phyloP scores from a whole-genome alignment of 176 grass and related monocot species.

The Hyparrhenia diplandra region DNA sequence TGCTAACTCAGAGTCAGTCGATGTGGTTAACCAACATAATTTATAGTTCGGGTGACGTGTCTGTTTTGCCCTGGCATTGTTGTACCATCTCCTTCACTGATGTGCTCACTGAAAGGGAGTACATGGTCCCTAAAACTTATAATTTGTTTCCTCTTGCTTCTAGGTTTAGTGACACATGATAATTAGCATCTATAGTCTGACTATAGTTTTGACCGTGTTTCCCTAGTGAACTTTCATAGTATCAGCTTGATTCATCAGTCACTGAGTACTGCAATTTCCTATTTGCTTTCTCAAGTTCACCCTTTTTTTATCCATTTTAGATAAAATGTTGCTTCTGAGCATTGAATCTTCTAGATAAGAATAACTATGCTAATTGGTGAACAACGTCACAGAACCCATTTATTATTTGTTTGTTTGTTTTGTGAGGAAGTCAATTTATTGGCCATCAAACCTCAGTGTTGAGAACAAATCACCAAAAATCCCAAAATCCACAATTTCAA shows the following conservation, averaged over 20 bases:
- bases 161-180: neutral
- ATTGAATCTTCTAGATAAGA: neutral
- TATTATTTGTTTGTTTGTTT: neutral
- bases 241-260: too few relatives aligned
- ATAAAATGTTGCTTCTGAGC: neutral
- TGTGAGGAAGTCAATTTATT: too few relatives aligned
- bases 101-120: neutral
- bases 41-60: neutral
- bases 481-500: too few relatives aligned
- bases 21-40: neutral
- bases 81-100: neutral
- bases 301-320: neutral
- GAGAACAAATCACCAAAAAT: too few relatives aligned
- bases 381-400: neutral
- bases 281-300: neutral
- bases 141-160: neutral
- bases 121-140: slow-evolving; percentile 3
- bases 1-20: slow-evolving; percentile 1
- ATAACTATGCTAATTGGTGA: neutral
- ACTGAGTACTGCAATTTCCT: neutral
- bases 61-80: slow-evolving; percentile 1
- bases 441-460: too few relatives aligned
- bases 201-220: neutral
- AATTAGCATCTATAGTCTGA: neutral
- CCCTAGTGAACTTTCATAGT: neutral